These are phyloP conservation scores for Phytophthora capsici DNA, from an alignment of 352 stramenopile genomes.

Conservation along the genomic window DNA sequence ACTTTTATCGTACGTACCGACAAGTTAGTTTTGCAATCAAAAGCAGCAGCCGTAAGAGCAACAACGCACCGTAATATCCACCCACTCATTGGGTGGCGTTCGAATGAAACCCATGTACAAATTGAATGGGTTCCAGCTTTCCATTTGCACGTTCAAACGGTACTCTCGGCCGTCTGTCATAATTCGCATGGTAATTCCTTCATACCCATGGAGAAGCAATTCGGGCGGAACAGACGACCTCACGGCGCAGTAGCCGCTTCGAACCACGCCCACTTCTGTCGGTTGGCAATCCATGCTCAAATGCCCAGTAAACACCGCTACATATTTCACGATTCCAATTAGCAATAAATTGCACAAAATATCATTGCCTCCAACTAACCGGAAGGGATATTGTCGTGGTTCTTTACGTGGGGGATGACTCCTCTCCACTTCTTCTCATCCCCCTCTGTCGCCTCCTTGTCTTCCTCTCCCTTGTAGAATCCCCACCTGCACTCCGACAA, in stretches of 20 bases:
- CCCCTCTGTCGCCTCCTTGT: slow-evolving; percentile 17
- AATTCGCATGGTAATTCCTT: slow-evolving; percentile 85
- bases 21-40: not conserved
- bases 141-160: slow-evolving; percentile 86
- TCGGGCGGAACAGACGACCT: slow-evolving; percentile 59
- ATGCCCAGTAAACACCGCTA: slow-evolving; percentile 76
- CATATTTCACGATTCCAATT: not conserved
- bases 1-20: slow-evolving; percentile 28
- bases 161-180: slow-evolving; percentile 89
- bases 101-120: slow-evolving; percentile 90
- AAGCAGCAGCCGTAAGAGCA: not conserved
- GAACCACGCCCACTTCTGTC: slow-evolving; percentile 77
- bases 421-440: slow-evolving; percentile 30
- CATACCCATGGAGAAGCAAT: slow-evolving; percentile 78
- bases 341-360: slow-evolving; percentile 1
- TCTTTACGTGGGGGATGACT: slow-evolving; percentile 52
- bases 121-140: slow-evolving; percentile 89
- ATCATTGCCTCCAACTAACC: slow-evolving; percentile 27
- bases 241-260: slow-evolving; percentile 87
- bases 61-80: slow-evolving; percentile 72
- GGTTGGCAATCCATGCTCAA: slow-evolving; percentile 81
- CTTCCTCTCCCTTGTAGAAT: slow-evolving; percentile 47
- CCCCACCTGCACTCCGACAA: slow-evolving; percentile 77
- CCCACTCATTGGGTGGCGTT: slow-evolving; percentile 81
- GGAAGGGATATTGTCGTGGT: slow-evolving; percentile 58